Base-by-base conservation (phyloP, 805 yeast species). In the Lipomyces chichibuensis region DNA sequence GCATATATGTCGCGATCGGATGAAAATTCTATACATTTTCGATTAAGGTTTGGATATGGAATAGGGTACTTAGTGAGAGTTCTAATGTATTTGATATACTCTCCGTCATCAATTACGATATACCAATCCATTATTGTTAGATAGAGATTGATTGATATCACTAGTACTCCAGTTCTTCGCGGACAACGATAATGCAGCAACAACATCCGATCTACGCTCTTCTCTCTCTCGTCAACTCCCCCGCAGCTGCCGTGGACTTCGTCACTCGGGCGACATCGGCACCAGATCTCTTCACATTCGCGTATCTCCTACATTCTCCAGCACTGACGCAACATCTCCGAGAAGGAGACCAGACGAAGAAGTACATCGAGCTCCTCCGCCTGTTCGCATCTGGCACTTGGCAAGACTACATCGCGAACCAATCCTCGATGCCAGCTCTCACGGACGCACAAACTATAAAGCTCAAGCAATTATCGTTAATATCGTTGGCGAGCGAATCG, bases 361-460 rank as follows among this genome's bases (percentile, higher is more conserved):
- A 20, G n/a, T 65, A 65, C 43, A 23, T 35, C 13, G 35, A 37
- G 1, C 57, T 69, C 13, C 57, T 69, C 29, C 63, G 64, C 9
- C 43, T 69, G 13, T 69, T 69, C 25, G 64, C 71, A 8, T 33
- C 60, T 32, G 71, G 71, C 39, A 63, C 71, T 6, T 69, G 69
- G 71, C n/a, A 43, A 8, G 70, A 69, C 32, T 69, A 69, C 61
- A 20, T 54, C 11, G 43, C 58, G 14, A 37, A 11, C 13, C n/a
- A 20, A 3, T 55, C 35, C 9, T 20, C 51, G 53, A 29, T 59
- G 43, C 67, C 67, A 25, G 23, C 39, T 29, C 61, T 69, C 20
- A n/a, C 58, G 13, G 67, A 55, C 3, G 62, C 60, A 59, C 70
- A 65, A 54, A 49, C 61, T 3, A 54, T 59, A 25, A 69, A 69